Evolutionary conservation across 2,329 filamentous ascomycete genomes (phyloP).

Genomic region (Diaporthe amygdali): DNA sequence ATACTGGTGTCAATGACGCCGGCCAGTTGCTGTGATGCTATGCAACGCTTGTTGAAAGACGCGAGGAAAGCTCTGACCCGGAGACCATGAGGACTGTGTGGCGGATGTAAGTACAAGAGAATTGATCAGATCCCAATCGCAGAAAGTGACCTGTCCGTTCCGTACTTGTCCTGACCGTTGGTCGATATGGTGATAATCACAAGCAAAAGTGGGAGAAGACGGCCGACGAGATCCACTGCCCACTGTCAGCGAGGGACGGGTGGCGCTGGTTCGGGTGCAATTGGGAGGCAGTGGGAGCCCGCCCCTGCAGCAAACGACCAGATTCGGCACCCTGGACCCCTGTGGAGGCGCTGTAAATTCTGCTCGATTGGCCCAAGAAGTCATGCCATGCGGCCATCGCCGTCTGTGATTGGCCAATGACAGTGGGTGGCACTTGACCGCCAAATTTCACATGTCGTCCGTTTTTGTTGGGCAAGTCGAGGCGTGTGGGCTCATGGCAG

Average conservation of each 20-base stretch:
- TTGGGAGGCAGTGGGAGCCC: neutral
- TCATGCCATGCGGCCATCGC: constrained; percentile 27
- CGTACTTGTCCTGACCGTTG: neutral
- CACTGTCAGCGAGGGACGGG: neutral
- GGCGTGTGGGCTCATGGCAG: constrained; percentile 20
- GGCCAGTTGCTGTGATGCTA: neutral
- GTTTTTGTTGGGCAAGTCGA: constrained; percentile 12
- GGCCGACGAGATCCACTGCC: constrained; percentile 2
- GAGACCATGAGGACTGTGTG: neutral
- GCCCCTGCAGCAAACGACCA: constrained; percentile 7
- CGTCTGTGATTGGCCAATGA: constrained; percentile 27
- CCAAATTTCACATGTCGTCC: constrained; percentile 26
- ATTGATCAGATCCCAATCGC: neutral
- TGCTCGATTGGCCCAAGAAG: constrained; percentile 16
- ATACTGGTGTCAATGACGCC: constrained; percentile 10
- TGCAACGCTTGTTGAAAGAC: neutral
- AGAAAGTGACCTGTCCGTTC: neutral
- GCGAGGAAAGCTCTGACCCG: neutral
- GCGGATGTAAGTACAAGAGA: neutral
- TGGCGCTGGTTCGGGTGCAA: neutral
- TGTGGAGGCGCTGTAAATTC: constrained; percentile 6
- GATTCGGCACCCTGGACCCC: neutral
- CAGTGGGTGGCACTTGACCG: constrained; percentile 13
- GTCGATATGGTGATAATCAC: constrained; percentile 20
- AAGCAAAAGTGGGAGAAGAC: constrained; percentile 15